These are phyloP conservation scores for Wallacemonas sp. DNA, from an alignment of 208 protist genomes.

Conservation along the genomic window DNA sequence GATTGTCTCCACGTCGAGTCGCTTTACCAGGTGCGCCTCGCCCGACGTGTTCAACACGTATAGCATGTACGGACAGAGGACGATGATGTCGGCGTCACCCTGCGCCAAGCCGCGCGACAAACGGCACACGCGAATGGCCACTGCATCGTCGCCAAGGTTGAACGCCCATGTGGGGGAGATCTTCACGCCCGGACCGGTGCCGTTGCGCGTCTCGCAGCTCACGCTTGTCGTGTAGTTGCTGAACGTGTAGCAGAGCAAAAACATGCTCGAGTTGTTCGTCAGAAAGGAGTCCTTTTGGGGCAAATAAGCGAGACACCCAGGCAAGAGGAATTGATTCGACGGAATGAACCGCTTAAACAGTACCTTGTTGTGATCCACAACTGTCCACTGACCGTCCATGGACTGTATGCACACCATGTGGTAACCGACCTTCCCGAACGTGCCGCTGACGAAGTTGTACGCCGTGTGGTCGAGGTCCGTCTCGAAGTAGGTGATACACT, in stretches of 20 bases:
- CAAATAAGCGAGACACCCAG: slow-evolving; percentile 71
- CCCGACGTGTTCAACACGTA: slow-evolving; percentile 68
- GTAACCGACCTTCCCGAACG: slow-evolving; percentile 67
- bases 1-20: slow-evolving; percentile 73
- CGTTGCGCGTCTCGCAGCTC: slow-evolving; percentile 6
- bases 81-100: slow-evolving; percentile 70
- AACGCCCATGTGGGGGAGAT: slow-evolving; percentile 62
- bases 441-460: slow-evolving; percentile 84
- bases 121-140: slow-evolving; percentile 68
- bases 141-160: slow-evolving; percentile 85
- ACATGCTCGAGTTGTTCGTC: slow-evolving; percentile 80
- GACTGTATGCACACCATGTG: slow-evolving; percentile 91
- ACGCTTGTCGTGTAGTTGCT: slow-evolving; percentile 44
- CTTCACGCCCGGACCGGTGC: slow-evolving; percentile 11
- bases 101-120: slow-evolving; percentile 35
- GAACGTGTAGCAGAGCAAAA: slow-evolving; percentile 82
- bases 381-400: slow-evolving; percentile 85
- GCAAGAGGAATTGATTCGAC: slow-evolving; percentile 72
- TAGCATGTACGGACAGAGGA: slow-evolving; percentile 73
- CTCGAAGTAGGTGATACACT: slow-evolving; percentile 51
- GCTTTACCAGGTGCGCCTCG: slow-evolving; percentile 38
- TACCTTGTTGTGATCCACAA: slow-evolving; percentile 85
- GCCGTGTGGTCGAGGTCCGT: slow-evolving; percentile 47
- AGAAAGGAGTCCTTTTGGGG: slow-evolving; percentile 50
- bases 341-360: slow-evolving; percentile 74